phyloP scores from a whole-genome alignment of 1,284 basidiomycete genomes.

The Pseudozyma sp. region DNA sequence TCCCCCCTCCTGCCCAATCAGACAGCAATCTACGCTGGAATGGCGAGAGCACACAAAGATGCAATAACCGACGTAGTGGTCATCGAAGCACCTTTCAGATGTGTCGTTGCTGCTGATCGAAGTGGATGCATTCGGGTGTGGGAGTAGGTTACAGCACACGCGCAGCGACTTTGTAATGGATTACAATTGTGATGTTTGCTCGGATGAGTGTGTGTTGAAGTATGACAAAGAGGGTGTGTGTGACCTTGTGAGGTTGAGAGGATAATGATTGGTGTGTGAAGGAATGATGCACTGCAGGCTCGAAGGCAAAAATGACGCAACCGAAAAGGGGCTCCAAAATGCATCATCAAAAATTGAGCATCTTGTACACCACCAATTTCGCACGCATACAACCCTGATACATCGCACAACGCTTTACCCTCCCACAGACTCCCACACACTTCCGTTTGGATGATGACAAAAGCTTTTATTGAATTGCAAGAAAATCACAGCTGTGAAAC shows the following conservation, averaged over 20 bases:
- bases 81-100: slow-evolving; percentile 86
- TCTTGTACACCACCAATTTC: neutral
- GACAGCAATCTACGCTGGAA: slow-evolving; percentile 21
- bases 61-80: slow-evolving; percentile 82
- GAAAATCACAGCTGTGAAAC: neutral
- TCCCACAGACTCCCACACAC: too few relatives aligned
- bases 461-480: neutral
- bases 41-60: slow-evolving; percentile 76
- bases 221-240: too few relatives aligned
- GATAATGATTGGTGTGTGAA: too few relatives aligned
- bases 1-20: slow-evolving; percentile 53
- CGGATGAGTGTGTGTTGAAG: too few relatives aligned
- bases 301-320: neutral
- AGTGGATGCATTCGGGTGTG: slow-evolving; percentile 62
- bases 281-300: neutral
- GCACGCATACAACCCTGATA: neutral
- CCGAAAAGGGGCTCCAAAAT: too few relatives aligned
- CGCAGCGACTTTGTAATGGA: neutral
- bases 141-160: slow-evolving; percentile 44
- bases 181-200: too few relatives aligned
- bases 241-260: too few relatives aligned
- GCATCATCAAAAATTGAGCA: too few relatives aligned
- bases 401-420: too few relatives aligned
- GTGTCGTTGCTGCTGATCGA: slow-evolving; percentile 83
- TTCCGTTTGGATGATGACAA: too few relatives aligned